A percentile compares a stretch with the other conserved stretches of the same genome.
phyloP scores from a whole-genome alignment of 2,329 filamentous ascomycete species.

The Aureobasidium musti region DNA sequence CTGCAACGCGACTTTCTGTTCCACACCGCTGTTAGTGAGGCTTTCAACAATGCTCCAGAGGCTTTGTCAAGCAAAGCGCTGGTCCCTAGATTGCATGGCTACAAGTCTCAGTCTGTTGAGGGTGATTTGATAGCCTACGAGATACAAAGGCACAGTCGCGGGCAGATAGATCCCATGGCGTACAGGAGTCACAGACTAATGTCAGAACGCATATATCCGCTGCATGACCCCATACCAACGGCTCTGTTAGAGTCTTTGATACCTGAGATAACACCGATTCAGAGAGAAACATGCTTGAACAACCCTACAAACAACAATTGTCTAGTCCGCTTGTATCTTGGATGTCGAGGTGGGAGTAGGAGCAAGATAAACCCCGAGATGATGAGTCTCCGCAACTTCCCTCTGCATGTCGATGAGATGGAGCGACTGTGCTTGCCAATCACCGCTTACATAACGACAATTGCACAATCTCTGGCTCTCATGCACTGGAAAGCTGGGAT shows the following conservation, averaged over 20 bases:
- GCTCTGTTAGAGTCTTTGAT: not conserved
- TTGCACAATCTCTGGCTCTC: slow-evolving; percentile 54
- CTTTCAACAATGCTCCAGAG: not conserved
- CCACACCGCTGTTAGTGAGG: not conserved
- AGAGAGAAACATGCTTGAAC: not conserved
- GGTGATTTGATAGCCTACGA: too few relatives aligned
- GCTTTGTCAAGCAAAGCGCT: not conserved
- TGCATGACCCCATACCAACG: not conserved
- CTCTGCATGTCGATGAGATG: slow-evolving; percentile 56
- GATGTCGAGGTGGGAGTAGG: slow-evolving; percentile 38
- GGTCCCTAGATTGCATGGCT: not conserved
- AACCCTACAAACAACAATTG: slow-evolving; percentile 41
- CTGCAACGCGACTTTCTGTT: not conserved
- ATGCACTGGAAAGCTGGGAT: slow-evolving; percentile 53
- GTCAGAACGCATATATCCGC: not conserved
- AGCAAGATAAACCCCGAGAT: slow-evolving; percentile 32
- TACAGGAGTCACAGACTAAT: not conserved
- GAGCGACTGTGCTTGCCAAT: slow-evolving; percentile 45
- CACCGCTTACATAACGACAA: slow-evolving; percentile 45
- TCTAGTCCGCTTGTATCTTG: slow-evolving; percentile 54
- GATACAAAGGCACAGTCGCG: too few relatives aligned
- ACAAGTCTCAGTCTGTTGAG: not conserved
- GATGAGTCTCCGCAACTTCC: slow-evolving; percentile 53
- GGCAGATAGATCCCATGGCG: too few relatives aligned
- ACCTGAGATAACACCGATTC: not conserved